phyloP scores from a whole-genome alignment of 129 eudicot species.

The Oenanthe sinensis region DNA sequence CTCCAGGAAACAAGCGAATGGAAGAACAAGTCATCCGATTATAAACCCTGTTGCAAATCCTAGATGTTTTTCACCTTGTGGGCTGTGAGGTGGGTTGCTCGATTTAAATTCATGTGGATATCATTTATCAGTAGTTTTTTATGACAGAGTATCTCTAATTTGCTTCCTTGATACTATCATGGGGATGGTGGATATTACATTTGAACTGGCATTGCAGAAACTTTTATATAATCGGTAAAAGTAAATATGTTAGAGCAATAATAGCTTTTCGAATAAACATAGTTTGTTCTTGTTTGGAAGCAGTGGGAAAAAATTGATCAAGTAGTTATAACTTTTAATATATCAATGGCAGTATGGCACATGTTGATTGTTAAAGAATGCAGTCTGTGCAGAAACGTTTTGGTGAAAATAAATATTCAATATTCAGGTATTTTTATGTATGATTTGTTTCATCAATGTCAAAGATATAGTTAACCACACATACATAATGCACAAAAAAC shows the following conservation, averaged over 20 bases:
- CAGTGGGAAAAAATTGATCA: neutral
- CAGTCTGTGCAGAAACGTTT: neutral
- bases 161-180: too few relatives aligned
- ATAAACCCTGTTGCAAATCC: neutral
- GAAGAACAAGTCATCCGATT: neutral
- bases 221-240: too few relatives aligned
- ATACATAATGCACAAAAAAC: too few relatives aligned
- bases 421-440: too few relatives aligned
- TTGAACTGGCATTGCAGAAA: too few relatives aligned
- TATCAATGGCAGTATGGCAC: neutral
- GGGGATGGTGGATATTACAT: too few relatives aligned
- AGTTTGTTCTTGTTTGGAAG: neutral
- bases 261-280: neutral
- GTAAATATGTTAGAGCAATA: too few relatives aligned
- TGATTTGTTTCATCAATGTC: too few relatives aligned
- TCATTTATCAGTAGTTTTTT: neutral
- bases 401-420: too few relatives aligned
- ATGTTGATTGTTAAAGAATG: neutral
- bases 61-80: neutral
- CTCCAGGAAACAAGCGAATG: neutral
- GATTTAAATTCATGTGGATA: too few relatives aligned
- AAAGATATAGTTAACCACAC: too few relatives aligned
- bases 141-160: too few relatives aligned
- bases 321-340: neutral
- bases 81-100: neutral